Percentiles rank a stretch among this genome's conserved stretches.
These are phyloP conservation scores for Arthrinium puccinioides DNA, from an alignment of 2,329 filamentous ascomycete genomes.

Conservation along the genomic window DNA sequence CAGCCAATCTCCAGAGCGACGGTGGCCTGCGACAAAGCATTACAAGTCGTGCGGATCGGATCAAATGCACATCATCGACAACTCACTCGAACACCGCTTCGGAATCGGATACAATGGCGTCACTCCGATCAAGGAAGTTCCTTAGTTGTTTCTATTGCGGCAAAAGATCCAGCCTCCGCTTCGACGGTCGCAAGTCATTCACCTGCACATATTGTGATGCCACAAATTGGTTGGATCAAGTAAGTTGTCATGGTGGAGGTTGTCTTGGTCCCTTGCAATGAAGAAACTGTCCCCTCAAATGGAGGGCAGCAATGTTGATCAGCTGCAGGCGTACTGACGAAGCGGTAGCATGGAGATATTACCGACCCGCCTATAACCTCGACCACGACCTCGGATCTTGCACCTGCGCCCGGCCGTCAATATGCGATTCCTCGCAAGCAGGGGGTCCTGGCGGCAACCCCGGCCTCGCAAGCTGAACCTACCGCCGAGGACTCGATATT, in stretches of 20 bases:
- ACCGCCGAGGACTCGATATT: slow-evolving; percentile 35
- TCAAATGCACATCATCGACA: too few relatives aligned
- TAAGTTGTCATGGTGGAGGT: too few relatives aligned
- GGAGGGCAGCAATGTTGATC: not conserved
- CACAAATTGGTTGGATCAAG: slow-evolving; percentile 83
- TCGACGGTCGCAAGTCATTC: slow-evolving; percentile 57
- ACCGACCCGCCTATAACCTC: slow-evolving; percentile 74
- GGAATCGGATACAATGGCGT: slow-evolving; percentile 17
- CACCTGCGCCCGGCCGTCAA: not conserved
- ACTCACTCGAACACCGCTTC: too few relatives aligned
- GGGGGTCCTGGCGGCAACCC: slow-evolving; percentile 12
- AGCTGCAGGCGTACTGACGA: slow-evolving; percentile 6
- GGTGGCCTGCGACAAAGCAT: too few relatives aligned
- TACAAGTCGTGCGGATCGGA: too few relatives aligned
- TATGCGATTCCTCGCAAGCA: not conserved
- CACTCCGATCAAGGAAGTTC: slow-evolving; percentile 16
- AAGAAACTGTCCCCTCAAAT: too few relatives aligned
- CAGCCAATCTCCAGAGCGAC: too few relatives aligned
- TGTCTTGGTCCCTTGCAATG: too few relatives aligned
- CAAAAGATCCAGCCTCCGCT: slow-evolving; percentile 52
- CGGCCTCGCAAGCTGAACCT: slow-evolving; percentile 22
- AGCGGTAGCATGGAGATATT: slow-evolving; percentile 72
- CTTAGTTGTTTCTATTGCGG: slow-evolving; percentile 82
- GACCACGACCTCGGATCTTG: slow-evolving; percentile 14
- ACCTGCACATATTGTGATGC: slow-evolving; percentile 74